phyloP scores from a whole-genome alignment of 345 rosid genomes.

The Reutealis trisperma region DNA sequence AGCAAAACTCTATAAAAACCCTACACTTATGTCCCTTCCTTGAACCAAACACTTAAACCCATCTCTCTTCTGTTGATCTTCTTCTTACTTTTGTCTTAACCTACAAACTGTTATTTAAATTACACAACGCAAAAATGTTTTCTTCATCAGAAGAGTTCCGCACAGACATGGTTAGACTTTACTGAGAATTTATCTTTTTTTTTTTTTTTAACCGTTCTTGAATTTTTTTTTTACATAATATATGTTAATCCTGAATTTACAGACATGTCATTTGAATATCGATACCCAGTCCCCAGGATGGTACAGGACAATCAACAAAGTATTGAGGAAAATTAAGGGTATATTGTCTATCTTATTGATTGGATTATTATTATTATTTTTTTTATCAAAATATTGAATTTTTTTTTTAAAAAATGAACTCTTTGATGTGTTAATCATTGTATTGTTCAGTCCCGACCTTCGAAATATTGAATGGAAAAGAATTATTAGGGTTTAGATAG shows the following conservation, averaged over 20 bases:
- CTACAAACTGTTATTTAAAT: background rate
- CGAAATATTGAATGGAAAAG: too few species aligned
- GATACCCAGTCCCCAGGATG: constrained; percentile 12
- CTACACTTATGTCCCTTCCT: background rate
- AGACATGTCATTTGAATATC: constrained; percentile 21
- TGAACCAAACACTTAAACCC: background rate
- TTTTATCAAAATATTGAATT: background rate
- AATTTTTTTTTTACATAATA: too few species aligned
- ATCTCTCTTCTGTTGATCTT: too few species aligned
- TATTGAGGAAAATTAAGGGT: constrained; percentile 10
- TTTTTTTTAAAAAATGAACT: too few species aligned
- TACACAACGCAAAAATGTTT: background rate
- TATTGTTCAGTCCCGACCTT: too few species aligned
- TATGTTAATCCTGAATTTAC: background rate
- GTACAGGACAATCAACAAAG: constrained; percentile 16
- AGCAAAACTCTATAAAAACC: background rate
- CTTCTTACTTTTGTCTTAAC: background rate
- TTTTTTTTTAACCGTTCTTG: too few species aligned
- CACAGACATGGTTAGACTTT: background rate
- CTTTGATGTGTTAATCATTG: too few species aligned
- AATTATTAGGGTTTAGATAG: too few species aligned
- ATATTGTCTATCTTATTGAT: background rate
- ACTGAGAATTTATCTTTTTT: background rate
- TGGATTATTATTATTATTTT: too few species aligned
- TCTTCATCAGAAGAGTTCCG: background rate